Evolutionary conservation across 2,329 filamentous ascomycete genomes (phyloP), one percentile per base, ranked within the genome.

Genomic region (Sclerotinia borealis): DNA sequence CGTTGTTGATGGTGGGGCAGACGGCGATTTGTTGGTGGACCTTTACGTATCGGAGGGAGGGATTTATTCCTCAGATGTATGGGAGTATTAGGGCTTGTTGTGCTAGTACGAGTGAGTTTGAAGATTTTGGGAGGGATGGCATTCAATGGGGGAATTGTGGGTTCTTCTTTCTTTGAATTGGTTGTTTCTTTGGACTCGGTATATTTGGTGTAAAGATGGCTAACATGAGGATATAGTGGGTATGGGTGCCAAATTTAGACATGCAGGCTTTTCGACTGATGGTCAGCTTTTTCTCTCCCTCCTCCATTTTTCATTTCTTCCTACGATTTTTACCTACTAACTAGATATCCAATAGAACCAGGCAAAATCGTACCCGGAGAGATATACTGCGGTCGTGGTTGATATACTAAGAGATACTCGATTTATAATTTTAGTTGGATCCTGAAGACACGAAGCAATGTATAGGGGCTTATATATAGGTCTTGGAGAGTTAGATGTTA

Each of bases 51-150:
- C 60, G 61, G 5, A 60, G 66, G 19, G 68, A 69, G 37, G 67
- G 68, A 0, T 69, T 69, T 19, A 67, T 67, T 17, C 68, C 67
- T 1, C 66, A 69, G 27, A 69, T 69, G 67, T 69, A 63, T 56
- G 68, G 67, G 0, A 68, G 66, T 11, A 69, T 68, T 13, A 63
- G 68, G 29, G 41, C 67, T 17, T 65, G 61, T n/a, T 68, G 67
- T 62, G 67, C 66, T 5, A 66, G 61, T 19, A 69, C 67, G 4
- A 63, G 61, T 11, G 65, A 69, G 25, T 65, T 69, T 29, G 62
- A 49, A 4, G 63, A 67, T 47, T 69, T 68, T 41, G 62, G 52
- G 19, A 10, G 43, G 1, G 36, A 58, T 4, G 67, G 67, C 1
- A 66, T 69, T 45, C 34, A 59, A 9, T 69, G 66, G 68, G 67